phyloP scores from a whole-genome alignment of 352 stramenopile species.

The Globisporangium carolinianum region DNA sequence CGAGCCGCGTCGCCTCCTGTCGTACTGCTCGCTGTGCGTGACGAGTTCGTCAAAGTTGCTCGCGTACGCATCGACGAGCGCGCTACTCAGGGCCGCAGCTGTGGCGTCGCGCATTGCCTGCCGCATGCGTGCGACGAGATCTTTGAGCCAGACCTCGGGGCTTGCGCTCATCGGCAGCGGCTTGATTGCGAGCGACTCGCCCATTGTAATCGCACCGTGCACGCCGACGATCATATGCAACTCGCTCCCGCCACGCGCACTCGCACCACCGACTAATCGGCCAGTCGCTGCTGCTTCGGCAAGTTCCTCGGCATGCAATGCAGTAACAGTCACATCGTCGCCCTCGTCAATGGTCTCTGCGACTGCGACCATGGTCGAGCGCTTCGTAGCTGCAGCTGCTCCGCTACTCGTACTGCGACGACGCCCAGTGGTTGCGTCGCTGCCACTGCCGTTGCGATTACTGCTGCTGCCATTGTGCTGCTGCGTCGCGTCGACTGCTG shows the following conservation, averaged over 20 bases:
- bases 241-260: background rate
- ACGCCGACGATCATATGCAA: constrained; percentile 39
- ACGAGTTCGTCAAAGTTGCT: constrained; percentile 35
- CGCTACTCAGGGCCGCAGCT: constrained; percentile 21
- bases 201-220: constrained; percentile 13
- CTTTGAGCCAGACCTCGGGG: constrained; percentile 64
- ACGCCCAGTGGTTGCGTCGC: background rate
- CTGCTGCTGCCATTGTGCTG: background rate
- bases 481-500: background rate
- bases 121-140: constrained; percentile 34
- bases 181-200: constrained; percentile 33
- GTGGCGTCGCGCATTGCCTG: constrained; percentile 30
- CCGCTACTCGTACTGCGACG: background rate
- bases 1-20: constrained; percentile 4
- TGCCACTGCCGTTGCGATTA: background rate
- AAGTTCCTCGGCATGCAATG: background rate
- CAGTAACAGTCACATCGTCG: background rate
- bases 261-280: no score
- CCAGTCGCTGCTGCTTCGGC: background rate
- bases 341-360: constrained; percentile 10
- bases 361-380: constrained; percentile 5
- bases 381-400: background rate
- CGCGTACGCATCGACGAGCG: constrained; percentile 32
- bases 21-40: constrained; percentile 10
- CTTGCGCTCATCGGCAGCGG: constrained; percentile 32